Evolutionary conservation across 2,329 filamentous ascomycete species (phyloP), one percentile per base, ranked within the genome.

Genomic region (Aschersonia sp.): DNA sequence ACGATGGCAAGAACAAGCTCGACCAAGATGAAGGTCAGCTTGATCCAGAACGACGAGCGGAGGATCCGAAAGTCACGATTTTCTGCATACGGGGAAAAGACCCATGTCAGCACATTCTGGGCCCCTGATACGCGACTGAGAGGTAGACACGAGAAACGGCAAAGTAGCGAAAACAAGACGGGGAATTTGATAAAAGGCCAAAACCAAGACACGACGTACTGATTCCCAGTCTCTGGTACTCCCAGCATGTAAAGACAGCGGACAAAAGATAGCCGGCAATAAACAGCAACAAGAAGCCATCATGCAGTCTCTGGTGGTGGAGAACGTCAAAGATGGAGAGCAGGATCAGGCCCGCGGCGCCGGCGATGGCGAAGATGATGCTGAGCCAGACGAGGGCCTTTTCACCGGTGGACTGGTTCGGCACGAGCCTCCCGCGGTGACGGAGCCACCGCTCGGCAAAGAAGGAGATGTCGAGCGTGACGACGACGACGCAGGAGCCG

Each of bases 191-290:
- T 12, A 14, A 42, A 42, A 42, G 9, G 35, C 8, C n/a, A 37
- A 37, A 37, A 12, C 35, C 2, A 22, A 22, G 35, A 12, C 35
- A 37, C 30, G 44, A 68, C 73, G 47, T 63, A 78, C 76, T 82
- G 47, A 83, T 79, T 30, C 88, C 87, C 1, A 97, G 74, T 2
- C 86, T 81, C 58, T 92, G 83, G 63, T 94, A 96, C 63, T 96
- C 88, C 68, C 79, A 81, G 69, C 89, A 96, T 54, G 90, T 84
- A 64, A 89, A 90, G 55, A 96, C 75, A 48, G 90, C 89, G 5
- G 82, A 87, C 47, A 95, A 60, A 47, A 96, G 70, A 63, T 94
- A 97, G 35, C 87, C 92, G 11, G 65, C 79, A 61, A 96, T 87
- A 63, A 98, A 98, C 46, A 96, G 65, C 1, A 77, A 65, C 37